Evolutionary conservation across 768 basidiomycete genomes (phyloP).

Genomic region (Termitomyces sp.): DNA sequence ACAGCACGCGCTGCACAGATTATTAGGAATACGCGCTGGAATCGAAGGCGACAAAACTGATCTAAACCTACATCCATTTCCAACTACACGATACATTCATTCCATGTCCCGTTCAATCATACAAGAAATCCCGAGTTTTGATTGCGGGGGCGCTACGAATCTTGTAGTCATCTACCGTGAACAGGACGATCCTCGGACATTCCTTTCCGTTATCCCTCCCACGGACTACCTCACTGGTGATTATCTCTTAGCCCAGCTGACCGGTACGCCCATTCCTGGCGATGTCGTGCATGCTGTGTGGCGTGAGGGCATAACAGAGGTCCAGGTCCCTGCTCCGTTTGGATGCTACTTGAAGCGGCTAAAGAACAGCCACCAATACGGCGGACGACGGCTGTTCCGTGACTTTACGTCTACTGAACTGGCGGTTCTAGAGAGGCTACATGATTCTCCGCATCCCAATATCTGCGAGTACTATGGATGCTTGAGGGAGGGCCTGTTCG

Average conservation of each 20-base stretch:
- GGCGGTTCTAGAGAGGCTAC: slow-evolving; percentile 2
- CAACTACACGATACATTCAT: not conserved
- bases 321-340: slow-evolving; percentile 1
- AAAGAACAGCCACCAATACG: slow-evolving; percentile 3
- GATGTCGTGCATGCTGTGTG: slow-evolving; percentile 5
- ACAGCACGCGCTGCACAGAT: not conserved
- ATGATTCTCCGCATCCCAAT: slow-evolving; percentile 1
- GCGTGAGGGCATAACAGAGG: slow-evolving; percentile 7
- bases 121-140: slow-evolving; percentile 6
- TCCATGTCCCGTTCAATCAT: slow-evolving; percentile 1
- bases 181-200: not conserved
- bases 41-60: not conserved
- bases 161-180: slow-evolving; percentile 7
- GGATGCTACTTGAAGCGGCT: slow-evolving; percentile 6
- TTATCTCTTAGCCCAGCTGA: slow-evolving; percentile 3
- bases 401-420: slow-evolving; percentile 8
- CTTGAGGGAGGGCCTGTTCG: slow-evolving; percentile 7
- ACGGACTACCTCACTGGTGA: slow-evolving; percentile 2
- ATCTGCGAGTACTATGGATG: slow-evolving; percentile 7
- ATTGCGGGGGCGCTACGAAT: slow-evolving; percentile 5
- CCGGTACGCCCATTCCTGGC: slow-evolving; percentile 2
- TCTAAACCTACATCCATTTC: not conserved
- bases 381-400: slow-evolving; percentile 4
- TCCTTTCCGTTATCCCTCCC: slow-evolving; percentile 4
- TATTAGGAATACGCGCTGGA: not conserved